Percentiles rank a stretch among this genome's conserved stretches.
These are phyloP conservation scores for Aspergillus campestris DNA, from an alignment of 495 filamentous ascomycete species.

Conservation along the genomic window DNA sequence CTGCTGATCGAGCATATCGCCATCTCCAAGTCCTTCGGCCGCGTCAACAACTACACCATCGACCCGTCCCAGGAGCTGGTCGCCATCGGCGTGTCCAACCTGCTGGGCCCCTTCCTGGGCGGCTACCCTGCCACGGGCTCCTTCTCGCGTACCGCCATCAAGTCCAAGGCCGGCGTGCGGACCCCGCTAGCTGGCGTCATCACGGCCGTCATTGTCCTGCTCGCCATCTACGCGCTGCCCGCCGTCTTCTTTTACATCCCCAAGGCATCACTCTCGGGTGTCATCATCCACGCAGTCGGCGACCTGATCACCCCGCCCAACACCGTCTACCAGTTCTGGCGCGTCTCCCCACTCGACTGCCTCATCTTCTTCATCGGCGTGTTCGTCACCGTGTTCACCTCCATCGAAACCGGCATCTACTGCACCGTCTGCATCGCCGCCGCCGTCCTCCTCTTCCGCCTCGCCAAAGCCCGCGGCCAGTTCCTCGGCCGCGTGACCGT, in stretches of 20 bases:
- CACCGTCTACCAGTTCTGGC: constrained; percentile 94
- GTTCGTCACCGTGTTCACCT: constrained; percentile 77
- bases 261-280: constrained; percentile 71
- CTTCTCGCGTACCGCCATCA: constrained; percentile 95
- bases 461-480: constrained; percentile 74
- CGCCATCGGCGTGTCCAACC: constrained; percentile 85
- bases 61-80: constrained; percentile 95
- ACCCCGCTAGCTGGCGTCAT: constrained; percentile 90
- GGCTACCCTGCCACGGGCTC: constrained; percentile 93
- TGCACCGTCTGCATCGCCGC: constrained; percentile 66
- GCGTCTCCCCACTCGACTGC: constrained; percentile 80
- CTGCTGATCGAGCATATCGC: constrained; percentile 92
- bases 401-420: constrained; percentile 91
- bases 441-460: constrained; percentile 75
- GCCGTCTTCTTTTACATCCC: constrained; percentile 95
- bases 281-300: constrained; percentile 96
- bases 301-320: constrained; percentile 93
- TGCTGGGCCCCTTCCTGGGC: constrained; percentile 89
- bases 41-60: constrained; percentile 97
- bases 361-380: constrained; percentile 94
- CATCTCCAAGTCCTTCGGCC: constrained; percentile 96
- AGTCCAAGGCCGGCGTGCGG: constrained; percentile 92
- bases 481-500: constrained; percentile 87
- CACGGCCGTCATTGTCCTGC: constrained; percentile 76
- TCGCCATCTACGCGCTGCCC: constrained; percentile 91